Percentiles rank a stretch among this genome's conserved stretches.
Conservation (phyloP, 176 grass and related monocot genomes). For the Triticum aestivum region IWGSC_CS_RefSeq_v2.1 NC_057802.1:286519414-286519913, state of each 20-base stretch:
- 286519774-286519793: not conserved
- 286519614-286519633: not conserved
- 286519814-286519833: not conserved
- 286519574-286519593: not conserved
- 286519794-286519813: constrained; percentile 1
- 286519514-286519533: too few species aligned
- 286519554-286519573: not conserved
- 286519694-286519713: not conserved
- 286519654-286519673: constrained; percentile 9
- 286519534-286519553: too few species aligned
- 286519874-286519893: too few species aligned
- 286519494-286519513: too few species aligned
- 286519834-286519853: not conserved
- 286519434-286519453: too few species aligned
- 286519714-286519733: not conserved
- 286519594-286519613: not conserved
- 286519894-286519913: too few species aligned
- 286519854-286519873: too few species aligned
- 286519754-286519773: constrained; percentile 12
- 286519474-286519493: too few species aligned
- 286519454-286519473: too few species aligned
- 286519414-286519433: too few species aligned
- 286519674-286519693: not conserved
- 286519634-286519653: constrained; percentile 1
- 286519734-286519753: not conserved